phyloP scores from a whole-genome alignment of 257 asterid genomes.

The Petunia axillaris region DNA sequence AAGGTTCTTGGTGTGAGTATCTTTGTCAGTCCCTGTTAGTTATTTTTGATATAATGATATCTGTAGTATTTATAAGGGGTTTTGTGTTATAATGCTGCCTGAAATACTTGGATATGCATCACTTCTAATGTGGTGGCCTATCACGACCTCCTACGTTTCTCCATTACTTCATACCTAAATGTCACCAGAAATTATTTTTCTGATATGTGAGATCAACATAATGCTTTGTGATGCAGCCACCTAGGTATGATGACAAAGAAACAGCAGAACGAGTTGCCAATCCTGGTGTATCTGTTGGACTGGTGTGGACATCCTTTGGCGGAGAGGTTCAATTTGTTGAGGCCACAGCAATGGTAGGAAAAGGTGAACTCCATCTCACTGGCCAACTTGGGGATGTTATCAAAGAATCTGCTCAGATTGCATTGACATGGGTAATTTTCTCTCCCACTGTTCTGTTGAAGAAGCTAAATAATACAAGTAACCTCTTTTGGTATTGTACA shows the following conservation, averaged over 20 bases:
- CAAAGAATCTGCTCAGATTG: conserved; percentile 99
- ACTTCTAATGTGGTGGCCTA: background rate
- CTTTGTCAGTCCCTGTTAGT: conserved; percentile 19
- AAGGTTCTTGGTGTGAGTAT: conserved; percentile 95
- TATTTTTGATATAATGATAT: background rate
- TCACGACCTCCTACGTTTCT: conserved; percentile 3
- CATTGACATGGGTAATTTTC: conserved; percentile 88
- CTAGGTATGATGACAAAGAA: conserved; percentile 88
- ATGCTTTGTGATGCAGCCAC: conserved; percentile 62
- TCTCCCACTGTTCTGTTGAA: conserved; percentile 9
- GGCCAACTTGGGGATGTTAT: conserved; percentile 99
- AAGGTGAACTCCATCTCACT: conserved; percentile 95
- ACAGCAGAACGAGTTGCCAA: conserved; percentile 85
- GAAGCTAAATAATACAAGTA: background rate
- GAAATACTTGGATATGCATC: background rate
- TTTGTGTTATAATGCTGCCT: background rate
- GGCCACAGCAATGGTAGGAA: conserved; percentile 91
- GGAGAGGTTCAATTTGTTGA: conserved; percentile 99
- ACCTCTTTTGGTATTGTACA: background rate
- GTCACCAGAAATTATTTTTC: conserved; percentile 1
- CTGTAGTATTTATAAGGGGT: background rate
- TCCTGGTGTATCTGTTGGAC: conserved; percentile 95
- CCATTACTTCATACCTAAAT: conserved; percentile 23
- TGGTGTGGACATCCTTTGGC: conserved; percentile 94
- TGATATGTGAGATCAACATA: conserved; percentile 25